A percentile compares a stretch with the other conserved stretches of the same genome.
phyloP scores from a whole-genome alignment of 371 early-diverging fungal genomes.

The Lichtheimia corymbifera region DNA sequence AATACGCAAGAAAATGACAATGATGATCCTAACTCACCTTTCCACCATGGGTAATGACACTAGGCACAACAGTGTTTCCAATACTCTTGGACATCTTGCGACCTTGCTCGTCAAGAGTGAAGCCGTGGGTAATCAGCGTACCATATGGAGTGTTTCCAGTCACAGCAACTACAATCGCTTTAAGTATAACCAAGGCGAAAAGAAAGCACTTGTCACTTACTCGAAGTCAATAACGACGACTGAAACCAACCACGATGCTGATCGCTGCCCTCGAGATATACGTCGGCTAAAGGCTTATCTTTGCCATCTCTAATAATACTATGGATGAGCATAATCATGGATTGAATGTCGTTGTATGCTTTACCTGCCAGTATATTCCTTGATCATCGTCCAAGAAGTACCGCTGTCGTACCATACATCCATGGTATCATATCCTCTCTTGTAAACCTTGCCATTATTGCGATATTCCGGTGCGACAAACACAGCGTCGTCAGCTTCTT shows the following conservation, averaged over 20 bases:
- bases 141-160: slow-evolving; percentile 81
- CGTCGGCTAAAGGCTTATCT: slow-evolving; percentile 67
- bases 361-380: slow-evolving; percentile 16
- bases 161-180: slow-evolving; percentile 57
- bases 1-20: neutral
- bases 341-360: no score
- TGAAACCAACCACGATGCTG: slow-evolving; percentile 99
- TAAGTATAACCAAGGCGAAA: neutral
- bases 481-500: slow-evolving; percentile 66
- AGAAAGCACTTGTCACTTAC: slow-evolving; percentile 19
- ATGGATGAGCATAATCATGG: no score
- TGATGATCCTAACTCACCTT: slow-evolving; percentile 31
- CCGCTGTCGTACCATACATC: slow-evolving; percentile 97
- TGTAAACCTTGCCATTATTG: slow-evolving; percentile 50
- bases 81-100: slow-evolving; percentile 95
- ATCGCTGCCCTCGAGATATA: slow-evolving; percentile 93
- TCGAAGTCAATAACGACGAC: slow-evolving; percentile 86
- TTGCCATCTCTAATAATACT: slow-evolving; percentile 2
- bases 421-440: slow-evolving; percentile 83
- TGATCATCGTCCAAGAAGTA: slow-evolving; percentile 80
- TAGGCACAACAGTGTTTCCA: slow-evolving; percentile 88
- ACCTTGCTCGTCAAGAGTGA: slow-evolving; percentile 88
- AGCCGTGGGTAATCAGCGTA: slow-evolving; percentile 90
- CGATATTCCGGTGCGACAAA: slow-evolving; percentile 71
- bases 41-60: slow-evolving; percentile 69